Evolutionary conservation across 805 yeast genomes (phyloP).

Genomic region (Alloascoidea africana): DNA sequence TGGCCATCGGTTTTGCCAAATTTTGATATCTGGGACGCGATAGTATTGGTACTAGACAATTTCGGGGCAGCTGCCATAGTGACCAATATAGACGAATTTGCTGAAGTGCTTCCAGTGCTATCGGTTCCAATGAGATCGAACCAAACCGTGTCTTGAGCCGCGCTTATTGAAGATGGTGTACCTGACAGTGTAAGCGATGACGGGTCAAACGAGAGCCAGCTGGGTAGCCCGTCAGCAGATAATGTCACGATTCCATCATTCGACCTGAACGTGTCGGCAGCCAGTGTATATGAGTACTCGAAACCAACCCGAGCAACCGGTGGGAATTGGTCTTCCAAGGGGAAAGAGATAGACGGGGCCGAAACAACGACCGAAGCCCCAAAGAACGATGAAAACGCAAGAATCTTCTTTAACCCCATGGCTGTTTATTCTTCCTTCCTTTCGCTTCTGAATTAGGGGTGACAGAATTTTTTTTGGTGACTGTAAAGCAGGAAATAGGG

Average conservation of each 20-base stretch:
- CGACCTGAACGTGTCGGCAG: conserved; percentile 51
- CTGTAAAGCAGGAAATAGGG: no score
- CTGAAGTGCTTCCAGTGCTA: conserved; percentile 26
- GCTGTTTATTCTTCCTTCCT: no score
- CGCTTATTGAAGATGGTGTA: conserved; percentile 28
- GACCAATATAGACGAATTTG: conserved; percentile 39
- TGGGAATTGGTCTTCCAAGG: conserved; percentile 75
- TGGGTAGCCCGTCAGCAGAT: conserved; percentile 44
- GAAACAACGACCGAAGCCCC: conserved; percentile 11
- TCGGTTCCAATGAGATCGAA: conserved; percentile 56
- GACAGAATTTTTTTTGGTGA: no score
- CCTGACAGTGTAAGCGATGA: conserved; percentile 51
- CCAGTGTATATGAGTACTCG: conserved; percentile 47
- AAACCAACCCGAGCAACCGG: conserved; percentile 67
- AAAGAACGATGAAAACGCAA: no score
- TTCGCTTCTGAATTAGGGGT: no score
- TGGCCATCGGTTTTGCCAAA: conserved; percentile 69
- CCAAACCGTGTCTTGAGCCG: conserved; percentile 23
- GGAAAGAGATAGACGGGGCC: conserved; percentile 49
- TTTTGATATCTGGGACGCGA: conserved; percentile 36
- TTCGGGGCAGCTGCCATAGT: conserved; percentile 40
- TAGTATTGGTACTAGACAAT: conserved; percentile 25
- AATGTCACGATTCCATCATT: conserved; percentile 33
- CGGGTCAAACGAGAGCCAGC: conserved; percentile 67
- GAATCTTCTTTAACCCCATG: no score